Evolutionary conservation across 1,139 yeast species (phyloP).

Genomic region (Taphrina sp.): DNA sequence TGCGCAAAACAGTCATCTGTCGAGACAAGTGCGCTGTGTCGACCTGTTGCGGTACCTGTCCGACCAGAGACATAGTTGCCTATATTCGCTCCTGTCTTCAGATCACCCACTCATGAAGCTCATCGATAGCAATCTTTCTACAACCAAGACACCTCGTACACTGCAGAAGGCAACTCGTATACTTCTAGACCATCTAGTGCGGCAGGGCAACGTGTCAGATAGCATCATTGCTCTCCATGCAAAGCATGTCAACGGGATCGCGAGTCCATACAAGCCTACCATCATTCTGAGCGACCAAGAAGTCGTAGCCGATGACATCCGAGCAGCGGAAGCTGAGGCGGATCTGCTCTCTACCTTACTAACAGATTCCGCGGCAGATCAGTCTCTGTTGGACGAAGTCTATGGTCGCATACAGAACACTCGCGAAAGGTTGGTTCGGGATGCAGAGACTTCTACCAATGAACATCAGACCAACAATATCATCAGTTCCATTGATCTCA

Average conservation of each 20-base stretch:
- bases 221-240: slow-evolving; percentile 22
- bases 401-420: slow-evolving; percentile 5
- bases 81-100: slow-evolving; percentile 10
- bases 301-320: slow-evolving; percentile 13
- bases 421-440: slow-evolving; percentile 12
- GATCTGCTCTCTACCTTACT: slow-evolving; percentile 16
- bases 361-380: slow-evolving; percentile 5
- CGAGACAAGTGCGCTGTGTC: slow-evolving; percentile 20
- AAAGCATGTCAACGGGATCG: slow-evolving; percentile 11
- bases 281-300: slow-evolving; percentile 15
- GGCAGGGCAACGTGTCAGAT: slow-evolving; percentile 23
- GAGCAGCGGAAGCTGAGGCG: slow-evolving; percentile 20
- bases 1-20: slow-evolving; percentile 3
- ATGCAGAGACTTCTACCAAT: slow-evolving; percentile 8
- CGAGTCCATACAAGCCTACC: slow-evolving; percentile 17
- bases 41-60: slow-evolving; percentile 29
- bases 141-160: slow-evolving; percentile 10
- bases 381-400: slow-evolving; percentile 12
- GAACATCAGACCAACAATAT: slow-evolving; percentile 18
- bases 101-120: slow-evolving; percentile 10
- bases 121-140: slow-evolving; percentile 12
- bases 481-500: slow-evolving; percentile 9
- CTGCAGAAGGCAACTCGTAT: slow-evolving; percentile 19
- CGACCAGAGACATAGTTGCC: slow-evolving; percentile 17
- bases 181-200: slow-evolving; percentile 21